Percentiles rank a stretch among this genome's conserved stretches.
Conservation (phyloP, 371 early-diverging fungal species). For the Scutellospora calospora region DNA sequence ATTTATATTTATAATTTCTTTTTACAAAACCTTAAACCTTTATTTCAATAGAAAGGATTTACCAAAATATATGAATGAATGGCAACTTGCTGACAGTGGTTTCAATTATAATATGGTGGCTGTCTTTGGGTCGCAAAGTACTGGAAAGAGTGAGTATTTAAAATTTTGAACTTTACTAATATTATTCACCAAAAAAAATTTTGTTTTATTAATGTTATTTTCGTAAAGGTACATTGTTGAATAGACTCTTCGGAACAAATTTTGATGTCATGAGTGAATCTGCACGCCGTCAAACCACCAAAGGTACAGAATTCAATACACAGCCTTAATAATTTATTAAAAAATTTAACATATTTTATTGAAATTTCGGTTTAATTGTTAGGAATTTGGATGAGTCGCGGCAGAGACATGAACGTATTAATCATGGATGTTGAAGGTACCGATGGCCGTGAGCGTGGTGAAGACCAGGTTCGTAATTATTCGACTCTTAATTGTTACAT, state of each 20-base stretch:
- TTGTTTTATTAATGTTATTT: neutral
- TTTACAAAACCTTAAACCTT: neutral
- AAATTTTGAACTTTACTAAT: neutral
- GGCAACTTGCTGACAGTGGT: slow-evolving; percentile 87
- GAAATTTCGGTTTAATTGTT: slow-evolving; percentile 18
- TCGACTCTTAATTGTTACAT: too few species aligned
- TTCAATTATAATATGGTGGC: slow-evolving; percentile 97
- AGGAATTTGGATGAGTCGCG: slow-evolving; percentile 94
- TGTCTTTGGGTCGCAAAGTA: slow-evolving; percentile 98
- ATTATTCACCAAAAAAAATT: too few species aligned
- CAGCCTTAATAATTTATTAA: neutral
- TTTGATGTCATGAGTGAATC: slow-evolving; percentile 95
- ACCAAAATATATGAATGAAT: slow-evolving; percentile 77
- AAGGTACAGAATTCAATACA: slow-evolving; percentile 60
- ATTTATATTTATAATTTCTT: neutral
- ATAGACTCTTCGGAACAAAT: slow-evolving; percentile 90
- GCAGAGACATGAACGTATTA: slow-evolving; percentile 82
- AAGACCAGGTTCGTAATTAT: slow-evolving; percentile 82
- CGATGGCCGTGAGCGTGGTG: slow-evolving; percentile 98
- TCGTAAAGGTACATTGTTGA: slow-evolving; percentile 90
- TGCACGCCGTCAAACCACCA: slow-evolving; percentile 92
- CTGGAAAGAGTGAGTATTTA: slow-evolving; percentile 89
- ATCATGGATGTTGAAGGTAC: slow-evolving; percentile 99
- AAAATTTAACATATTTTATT: neutral
- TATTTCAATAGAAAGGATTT: slow-evolving; percentile 64